phyloP scores from a whole-genome alignment of 495 filamentous ascomycete genomes.

The Hypoxylon fuscum region DNA sequence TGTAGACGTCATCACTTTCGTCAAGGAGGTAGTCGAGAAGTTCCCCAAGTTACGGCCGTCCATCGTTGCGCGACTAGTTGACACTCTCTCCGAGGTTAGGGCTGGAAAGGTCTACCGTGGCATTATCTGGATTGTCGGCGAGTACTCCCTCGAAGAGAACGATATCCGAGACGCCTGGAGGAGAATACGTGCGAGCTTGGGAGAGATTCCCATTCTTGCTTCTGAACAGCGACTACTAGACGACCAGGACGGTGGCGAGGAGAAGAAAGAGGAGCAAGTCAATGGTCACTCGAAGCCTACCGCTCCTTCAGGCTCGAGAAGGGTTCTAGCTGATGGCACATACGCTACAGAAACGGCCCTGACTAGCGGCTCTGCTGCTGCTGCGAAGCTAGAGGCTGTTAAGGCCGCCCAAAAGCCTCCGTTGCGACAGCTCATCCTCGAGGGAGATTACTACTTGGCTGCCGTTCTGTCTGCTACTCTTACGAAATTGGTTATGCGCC shows the following conservation, averaged over 20 bases:
- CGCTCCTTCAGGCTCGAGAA: conserved; percentile 83
- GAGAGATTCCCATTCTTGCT: conserved; percentile 96
- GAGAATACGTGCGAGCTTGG: conserved; percentile 89
- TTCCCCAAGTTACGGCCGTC: conserved; percentile 89
- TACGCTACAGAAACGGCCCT: conserved; percentile 97
- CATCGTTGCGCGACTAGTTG: conserved; percentile 88
- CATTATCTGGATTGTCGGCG: conserved; percentile 96
- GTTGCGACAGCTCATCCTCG: conserved; percentile 91
- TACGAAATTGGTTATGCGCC: conserved; percentile 98
- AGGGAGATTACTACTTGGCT: conserved; percentile 97
- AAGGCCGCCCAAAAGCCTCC: conserved; percentile 98
- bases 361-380: conserved; percentile 87
- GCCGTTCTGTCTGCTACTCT: conserved; percentile 93
- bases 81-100: conserved; percentile 90
- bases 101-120: conserved; percentile 98
- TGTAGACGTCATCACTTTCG: conserved; percentile 97
- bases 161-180: conserved; percentile 99
- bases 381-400: conserved; percentile 93
- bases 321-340: conserved; percentile 94
- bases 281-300: conserved; percentile 82
- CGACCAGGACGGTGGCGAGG: conserved; percentile 61
- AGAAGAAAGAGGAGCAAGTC: conserved; percentile 73
- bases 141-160: conserved; percentile 91
- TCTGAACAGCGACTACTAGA: conserved; percentile 94
- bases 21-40: conserved; percentile 99